A percentile compares a stretch with the other conserved stretches of the same genome.
phyloP scores from a whole-genome alignment of 2,329 filamentous ascomycete species.

The Chlorencoelia australis region DNA sequence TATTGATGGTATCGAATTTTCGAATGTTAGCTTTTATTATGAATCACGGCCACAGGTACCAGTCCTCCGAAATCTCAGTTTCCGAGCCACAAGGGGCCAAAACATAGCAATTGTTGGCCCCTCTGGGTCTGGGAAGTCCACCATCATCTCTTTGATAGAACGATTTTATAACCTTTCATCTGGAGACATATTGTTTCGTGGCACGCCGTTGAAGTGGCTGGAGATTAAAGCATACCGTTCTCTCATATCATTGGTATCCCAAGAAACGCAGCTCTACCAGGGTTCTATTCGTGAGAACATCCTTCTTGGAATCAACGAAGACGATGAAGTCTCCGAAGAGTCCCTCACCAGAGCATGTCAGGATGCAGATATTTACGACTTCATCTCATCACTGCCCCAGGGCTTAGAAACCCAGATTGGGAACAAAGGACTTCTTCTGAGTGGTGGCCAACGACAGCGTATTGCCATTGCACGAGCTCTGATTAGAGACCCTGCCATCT shows the following conservation, averaged over 20 bases:
- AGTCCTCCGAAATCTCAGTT: constrained; percentile 28
- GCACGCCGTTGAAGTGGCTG: constrained; percentile 34
- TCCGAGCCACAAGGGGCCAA: constrained; percentile 30
- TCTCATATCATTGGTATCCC: constrained; percentile 45
- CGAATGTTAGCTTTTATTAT: constrained; percentile 30
- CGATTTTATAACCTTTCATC: constrained; percentile 36
- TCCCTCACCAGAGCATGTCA: not conserved
- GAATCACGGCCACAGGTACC: constrained; percentile 17
- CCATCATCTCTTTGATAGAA: constrained; percentile 47
- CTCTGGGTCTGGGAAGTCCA: constrained; percentile 58
- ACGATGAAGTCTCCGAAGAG: not conserved
- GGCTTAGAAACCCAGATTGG: constrained; percentile 1
- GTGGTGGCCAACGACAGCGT: not conserved
- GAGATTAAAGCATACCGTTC: constrained; percentile 38
- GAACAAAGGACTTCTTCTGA: not conserved
- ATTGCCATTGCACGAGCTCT: not conserved
- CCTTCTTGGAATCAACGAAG: not conserved
- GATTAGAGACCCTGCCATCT: not conserved
- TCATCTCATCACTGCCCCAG: not conserved
- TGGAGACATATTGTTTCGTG: constrained; percentile 16
- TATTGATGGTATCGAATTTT: not conserved
- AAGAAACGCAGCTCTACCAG: constrained; percentile 48
- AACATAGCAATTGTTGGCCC: constrained; percentile 44
- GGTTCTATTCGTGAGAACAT: constrained; percentile 48
- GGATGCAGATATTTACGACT: not conserved